These are phyloP conservation scores for Spiraea crenata DNA, from an alignment of 331 rosid species.

Conservation along the genomic window DNA sequence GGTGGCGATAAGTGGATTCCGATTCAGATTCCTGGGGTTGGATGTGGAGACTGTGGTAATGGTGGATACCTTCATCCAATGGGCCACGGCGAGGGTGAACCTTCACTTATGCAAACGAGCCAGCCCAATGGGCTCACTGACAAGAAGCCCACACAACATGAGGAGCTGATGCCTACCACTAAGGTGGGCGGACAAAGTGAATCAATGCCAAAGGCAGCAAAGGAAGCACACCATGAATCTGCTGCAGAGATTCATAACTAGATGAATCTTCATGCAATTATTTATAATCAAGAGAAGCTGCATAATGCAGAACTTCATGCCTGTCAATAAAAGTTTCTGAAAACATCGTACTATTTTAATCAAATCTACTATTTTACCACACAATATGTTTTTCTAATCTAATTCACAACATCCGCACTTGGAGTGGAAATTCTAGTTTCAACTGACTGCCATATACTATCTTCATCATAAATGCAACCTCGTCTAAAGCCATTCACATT, in stretches of 20 bases:
- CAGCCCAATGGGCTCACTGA: too few species aligned
- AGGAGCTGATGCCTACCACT: background rate
- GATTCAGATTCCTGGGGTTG: too few species aligned
- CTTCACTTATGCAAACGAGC: too few species aligned
- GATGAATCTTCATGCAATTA: background rate
- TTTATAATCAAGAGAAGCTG: too few species aligned
- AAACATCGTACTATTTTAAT: background rate
- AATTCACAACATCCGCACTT: background rate
- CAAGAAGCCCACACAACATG: background rate
- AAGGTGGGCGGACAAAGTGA: background rate
- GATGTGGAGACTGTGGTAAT: too few species aligned
- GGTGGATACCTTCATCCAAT: too few species aligned
- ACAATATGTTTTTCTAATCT: background rate
- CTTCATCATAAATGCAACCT: too few species aligned
- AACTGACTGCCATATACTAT: too few species aligned
- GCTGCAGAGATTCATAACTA: constrained; percentile 3
- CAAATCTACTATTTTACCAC: background rate
- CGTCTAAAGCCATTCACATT: constrained; percentile 5
- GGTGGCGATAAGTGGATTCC: background rate
- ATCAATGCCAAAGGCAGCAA: background rate
- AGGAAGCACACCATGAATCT: background rate
- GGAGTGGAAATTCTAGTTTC: too few species aligned
- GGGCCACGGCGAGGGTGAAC: too few species aligned
- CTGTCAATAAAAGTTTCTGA: background rate
- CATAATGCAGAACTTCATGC: background rate